A percentile compares a stretch with the other conserved stretches of the same genome.
Conservation (phyloP, 805 yeast species). For the Nakazawaea laoshanensis region DNA sequence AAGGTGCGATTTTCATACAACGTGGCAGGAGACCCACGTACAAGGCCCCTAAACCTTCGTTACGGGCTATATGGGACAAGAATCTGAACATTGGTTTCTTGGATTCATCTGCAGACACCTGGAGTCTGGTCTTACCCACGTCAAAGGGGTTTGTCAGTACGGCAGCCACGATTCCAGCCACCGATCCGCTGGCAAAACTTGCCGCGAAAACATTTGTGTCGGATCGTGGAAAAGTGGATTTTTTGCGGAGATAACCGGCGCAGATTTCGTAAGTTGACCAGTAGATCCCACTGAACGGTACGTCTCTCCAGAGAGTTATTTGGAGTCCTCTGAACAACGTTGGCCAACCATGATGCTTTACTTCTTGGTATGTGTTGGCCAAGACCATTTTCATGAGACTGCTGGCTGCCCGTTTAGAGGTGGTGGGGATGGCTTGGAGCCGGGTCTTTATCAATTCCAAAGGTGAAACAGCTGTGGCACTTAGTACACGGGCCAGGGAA, state of each 20-base stretch:
- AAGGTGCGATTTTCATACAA: conserved; percentile 86
- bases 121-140: conserved; percentile 92
- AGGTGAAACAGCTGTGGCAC: conserved; percentile 84
- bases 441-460: conserved; percentile 82
- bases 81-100: conserved; percentile 59
- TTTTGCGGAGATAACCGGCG: conserved; percentile 21
- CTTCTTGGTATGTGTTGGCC: conserved; percentile 26
- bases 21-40: conserved; percentile 85
- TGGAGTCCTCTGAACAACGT: conserved; percentile 79
- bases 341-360: conserved; percentile 46
- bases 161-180: conserved; percentile 83
- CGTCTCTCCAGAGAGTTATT: conserved; percentile 93
- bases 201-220: conserved; percentile 37
- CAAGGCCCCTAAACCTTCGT: conserved; percentile 78
- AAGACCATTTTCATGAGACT: conserved; percentile 41
- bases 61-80: conserved; percentile 50
- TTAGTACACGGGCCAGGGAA: conserved; percentile 67
- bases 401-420: conserved; percentile 19
- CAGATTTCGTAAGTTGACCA: conserved; percentile 80
- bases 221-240: conserved; percentile 6
- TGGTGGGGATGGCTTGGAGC: conserved; percentile 76
- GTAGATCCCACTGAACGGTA: conserved; percentile 91
- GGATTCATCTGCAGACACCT: conserved; percentile 40
- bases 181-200: conserved; percentile 74
- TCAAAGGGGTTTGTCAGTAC: conserved; percentile 89